phyloP scores from a whole-genome alignment of 345 rosid genomes.

The Eucalyptus pauciflora region DNA sequence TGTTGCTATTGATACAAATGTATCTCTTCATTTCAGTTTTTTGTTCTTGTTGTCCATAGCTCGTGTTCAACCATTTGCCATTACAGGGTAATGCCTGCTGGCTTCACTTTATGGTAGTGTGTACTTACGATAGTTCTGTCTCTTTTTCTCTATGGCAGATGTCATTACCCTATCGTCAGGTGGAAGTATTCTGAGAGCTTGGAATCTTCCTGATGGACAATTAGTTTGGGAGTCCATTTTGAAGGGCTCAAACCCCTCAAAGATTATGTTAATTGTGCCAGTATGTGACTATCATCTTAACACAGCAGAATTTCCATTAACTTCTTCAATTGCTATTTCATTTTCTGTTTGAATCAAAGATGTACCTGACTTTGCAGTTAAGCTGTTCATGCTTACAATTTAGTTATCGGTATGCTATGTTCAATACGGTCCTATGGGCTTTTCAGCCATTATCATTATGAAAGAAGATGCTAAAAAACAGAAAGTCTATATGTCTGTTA shows the following conservation, averaged over 20 bases:
- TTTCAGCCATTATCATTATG: neutral
- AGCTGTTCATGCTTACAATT: neutral
- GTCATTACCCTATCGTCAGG: constrained; percentile 71
- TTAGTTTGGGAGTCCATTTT: constrained; percentile 91
- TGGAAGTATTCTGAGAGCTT: constrained; percentile 79
- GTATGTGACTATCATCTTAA: constrained; percentile 24
- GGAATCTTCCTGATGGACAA: constrained; percentile 99
- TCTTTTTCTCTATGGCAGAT: constrained; percentile 30
- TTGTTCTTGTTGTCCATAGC: neutral
- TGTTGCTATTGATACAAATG: neutral
- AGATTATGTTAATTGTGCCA: constrained; percentile 49
- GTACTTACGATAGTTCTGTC: neutral
- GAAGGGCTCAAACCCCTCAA: constrained; percentile 42
- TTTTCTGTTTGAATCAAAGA: neutral
- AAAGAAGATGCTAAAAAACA: neutral
- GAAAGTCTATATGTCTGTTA: neutral
- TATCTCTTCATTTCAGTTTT: neutral
- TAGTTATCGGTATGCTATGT: neutral
- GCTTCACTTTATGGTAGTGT: neutral
- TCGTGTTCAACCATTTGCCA: neutral
- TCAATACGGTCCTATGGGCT: neutral
- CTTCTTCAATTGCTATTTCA: neutral
- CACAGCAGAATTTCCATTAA: neutral
- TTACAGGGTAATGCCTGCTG: neutral
- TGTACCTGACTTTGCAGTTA: neutral